Conservation (phyloP, 352 stramenopile genomes). For the Albugo laibachii region DNA sequence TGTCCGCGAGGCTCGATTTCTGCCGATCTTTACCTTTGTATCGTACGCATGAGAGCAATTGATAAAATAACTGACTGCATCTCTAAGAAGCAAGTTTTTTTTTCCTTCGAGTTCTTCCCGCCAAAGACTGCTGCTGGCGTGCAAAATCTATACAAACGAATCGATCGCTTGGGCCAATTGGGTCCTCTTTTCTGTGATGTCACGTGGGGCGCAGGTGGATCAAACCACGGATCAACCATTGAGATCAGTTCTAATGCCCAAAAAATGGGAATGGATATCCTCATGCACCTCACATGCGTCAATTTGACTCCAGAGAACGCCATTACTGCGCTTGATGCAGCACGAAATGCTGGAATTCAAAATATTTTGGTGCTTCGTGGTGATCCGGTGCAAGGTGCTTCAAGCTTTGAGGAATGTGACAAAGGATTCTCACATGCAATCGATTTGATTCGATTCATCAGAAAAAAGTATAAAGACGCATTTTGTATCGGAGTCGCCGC, state of each 20-base stretch:
- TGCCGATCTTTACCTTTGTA: too few species aligned
- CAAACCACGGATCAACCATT: constrained; percentile 89
- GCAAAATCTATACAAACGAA: constrained; percentile 93
- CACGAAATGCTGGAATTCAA: constrained; percentile 85
- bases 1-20: too few species aligned
- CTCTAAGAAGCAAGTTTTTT: constrained; percentile 70
- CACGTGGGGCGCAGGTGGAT: constrained; percentile 97
- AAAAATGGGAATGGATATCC: constrained; percentile 83
- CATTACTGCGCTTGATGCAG: constrained; percentile 79
- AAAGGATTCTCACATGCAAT: constrained; percentile 87
- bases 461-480: constrained; percentile 83
- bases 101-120: constrained; percentile 99
- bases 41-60: constrained; percentile 53
- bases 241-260: constrained; percentile 85
- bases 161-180: constrained; percentile 89
- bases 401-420: constrained; percentile 80
- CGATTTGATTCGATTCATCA: constrained; percentile 95
- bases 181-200: constrained; percentile 96
- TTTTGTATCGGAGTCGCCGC: constrained; percentile 95
- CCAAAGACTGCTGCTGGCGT: constrained; percentile 91
- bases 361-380: constrained; percentile 98
- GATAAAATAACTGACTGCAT: constrained; percentile 77
- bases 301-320: constrained; percentile 94
- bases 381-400: constrained; percentile 84
- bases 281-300: constrained; percentile 95